phyloP scores from a whole-genome alignment of 139 green algal genomes.

The Haematococcus sp. region DNA sequence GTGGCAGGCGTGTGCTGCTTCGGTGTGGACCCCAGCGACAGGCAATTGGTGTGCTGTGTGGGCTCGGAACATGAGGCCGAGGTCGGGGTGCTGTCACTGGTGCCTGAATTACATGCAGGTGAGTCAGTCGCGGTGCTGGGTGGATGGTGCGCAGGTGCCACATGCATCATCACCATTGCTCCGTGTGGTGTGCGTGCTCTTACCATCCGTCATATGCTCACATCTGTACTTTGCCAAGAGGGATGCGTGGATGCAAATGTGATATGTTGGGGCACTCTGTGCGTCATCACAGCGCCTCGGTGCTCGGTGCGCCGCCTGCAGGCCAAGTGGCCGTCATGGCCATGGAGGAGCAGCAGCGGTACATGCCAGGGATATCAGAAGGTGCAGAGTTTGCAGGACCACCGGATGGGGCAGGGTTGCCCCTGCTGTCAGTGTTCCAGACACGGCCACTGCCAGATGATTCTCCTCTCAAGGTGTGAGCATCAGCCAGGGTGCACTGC shows the following conservation, averaged over 20 bases:
- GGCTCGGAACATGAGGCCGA: neutral
- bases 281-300: no score
- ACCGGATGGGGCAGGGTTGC: neutral
- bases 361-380: neutral
- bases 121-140: no score
- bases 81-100: neutral
- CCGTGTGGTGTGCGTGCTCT: no score
- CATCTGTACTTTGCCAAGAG: no score
- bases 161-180: no score
- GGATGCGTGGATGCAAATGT: no score
- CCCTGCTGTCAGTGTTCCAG: constrained; percentile 18
- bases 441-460: constrained; percentile 13
- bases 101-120: neutral
- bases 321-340: neutral
- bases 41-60: neutral
- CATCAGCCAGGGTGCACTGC: neutral
- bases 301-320: no score
- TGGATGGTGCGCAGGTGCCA: no score
- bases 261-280: no score
- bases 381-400: neutral
- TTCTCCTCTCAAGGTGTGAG: constrained; percentile 18
- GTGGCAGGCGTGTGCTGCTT: neutral
- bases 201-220: no score
- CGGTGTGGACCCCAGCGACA: no score
- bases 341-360: neutral